Base-by-base conservation (phyloP, 345 rosid species). In the Arabidopsis thaliana region DNA sequence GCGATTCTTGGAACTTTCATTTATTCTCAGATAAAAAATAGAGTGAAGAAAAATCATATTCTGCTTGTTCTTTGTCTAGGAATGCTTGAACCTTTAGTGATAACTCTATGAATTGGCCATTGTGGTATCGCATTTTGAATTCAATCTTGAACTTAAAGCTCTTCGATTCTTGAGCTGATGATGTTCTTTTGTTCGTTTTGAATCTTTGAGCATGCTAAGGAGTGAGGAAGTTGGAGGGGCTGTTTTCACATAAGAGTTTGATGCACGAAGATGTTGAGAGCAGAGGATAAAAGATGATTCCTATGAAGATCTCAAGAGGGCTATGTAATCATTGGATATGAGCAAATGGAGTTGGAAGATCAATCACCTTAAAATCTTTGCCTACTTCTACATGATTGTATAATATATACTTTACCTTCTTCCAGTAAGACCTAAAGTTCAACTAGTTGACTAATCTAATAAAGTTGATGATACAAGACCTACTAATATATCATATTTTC, bases 1-100 rank as follows among this genome's bases (percentile, higher is more conserved):
- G 93, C 96, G 0, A 83, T 90, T 41, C 86, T 90, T 33, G 91
- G 91, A 59, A 87, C 96, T 20, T 90, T 90, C 84, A 80, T 90
- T 36, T 88, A 88, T 66, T 88, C 93, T 62, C 93, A 87, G 93
- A 90, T 84, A 69, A 59, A 53, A 6, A 13, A 36, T 16, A n/a
- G 8, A 46, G 8, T 33, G 24, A 13, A 16, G 20, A 16, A 16
- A 55, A 42, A 20, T 2, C 55, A 13, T 60, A 62, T 12, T 62
- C 30, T 25, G 23, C 71, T 46, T 65, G 16, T 0, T 44, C 14
- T 65, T 65, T 46, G 30, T 65, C 16, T 25, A 1, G 3, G 28
- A 69, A 41, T 46, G 36, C 25, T 46, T 59, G 4, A 32, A 34
- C 3, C 45, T n/a, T 22, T 41, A 44, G 6, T 69, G 72, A 55